These are phyloP conservation scores for Mucor indicus DNA, from an alignment of 371 early-diverging fungal genomes.

Conservation along the genomic window DNA sequence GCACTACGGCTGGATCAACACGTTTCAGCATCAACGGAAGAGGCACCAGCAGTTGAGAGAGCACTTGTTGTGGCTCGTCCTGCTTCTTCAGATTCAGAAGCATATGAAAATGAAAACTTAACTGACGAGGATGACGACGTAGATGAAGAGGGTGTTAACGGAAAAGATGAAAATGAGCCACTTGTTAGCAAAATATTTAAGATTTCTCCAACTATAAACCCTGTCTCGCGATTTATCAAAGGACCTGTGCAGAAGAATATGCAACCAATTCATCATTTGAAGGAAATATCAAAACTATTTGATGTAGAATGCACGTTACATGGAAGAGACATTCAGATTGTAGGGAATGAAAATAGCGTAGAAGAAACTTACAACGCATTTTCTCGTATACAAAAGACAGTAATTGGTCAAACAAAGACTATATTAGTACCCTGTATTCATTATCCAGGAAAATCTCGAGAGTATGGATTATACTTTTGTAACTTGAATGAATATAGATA, in stretches of 20 bases:
- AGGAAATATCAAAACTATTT: conserved; percentile 16
- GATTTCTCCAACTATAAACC: conserved; percentile 21
- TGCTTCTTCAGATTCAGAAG: no score
- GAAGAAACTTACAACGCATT: conserved; percentile 23
- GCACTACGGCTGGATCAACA: background rate
- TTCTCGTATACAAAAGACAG: background rate
- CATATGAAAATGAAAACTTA: background rate
- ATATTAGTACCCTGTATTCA: conserved; percentile 31
- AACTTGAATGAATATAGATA: conserved; percentile 22
- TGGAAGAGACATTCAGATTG: conserved; percentile 18
- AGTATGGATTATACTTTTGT: conserved; percentile 33
- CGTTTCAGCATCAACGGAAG: background rate
- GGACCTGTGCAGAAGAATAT: conserved; percentile 21
- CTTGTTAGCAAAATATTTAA: conserved; percentile 10
- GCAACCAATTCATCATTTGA: conserved; percentile 21
- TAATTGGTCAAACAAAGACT: conserved; percentile 13
- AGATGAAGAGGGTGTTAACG: background rate
- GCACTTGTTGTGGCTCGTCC: no score
- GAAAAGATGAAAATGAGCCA: background rate
- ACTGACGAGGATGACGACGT: background rate
- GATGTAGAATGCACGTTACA: conserved; percentile 19
- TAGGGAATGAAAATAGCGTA: conserved; percentile 16
- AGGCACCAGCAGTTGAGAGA: background rate
- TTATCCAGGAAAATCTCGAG: conserved; percentile 25
- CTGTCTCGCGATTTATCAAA: conserved; percentile 17